Evolutionary conservation across 345 rosid genomes (phyloP).

Genomic region (Eucalyptus polybractea): DNA sequence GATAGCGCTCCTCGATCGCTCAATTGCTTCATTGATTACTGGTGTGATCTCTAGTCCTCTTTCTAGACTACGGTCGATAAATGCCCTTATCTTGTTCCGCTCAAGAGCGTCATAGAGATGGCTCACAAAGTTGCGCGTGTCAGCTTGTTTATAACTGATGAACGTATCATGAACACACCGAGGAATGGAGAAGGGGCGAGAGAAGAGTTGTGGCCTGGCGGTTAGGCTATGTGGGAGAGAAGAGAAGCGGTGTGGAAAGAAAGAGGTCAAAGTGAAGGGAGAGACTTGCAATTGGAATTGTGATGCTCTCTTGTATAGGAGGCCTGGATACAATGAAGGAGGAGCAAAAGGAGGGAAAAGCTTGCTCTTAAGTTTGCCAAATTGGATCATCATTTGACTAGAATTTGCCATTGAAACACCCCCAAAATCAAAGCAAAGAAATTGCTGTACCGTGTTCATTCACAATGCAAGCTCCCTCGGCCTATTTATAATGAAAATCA

Average conservation of each 20-base stretch:
- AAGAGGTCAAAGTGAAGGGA: neutral
- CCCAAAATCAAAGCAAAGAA: neutral
- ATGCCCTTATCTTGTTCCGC: neutral
- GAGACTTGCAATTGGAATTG: neutral
- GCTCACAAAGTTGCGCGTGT: neutral
- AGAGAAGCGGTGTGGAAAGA: neutral
- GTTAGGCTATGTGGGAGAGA: neutral
- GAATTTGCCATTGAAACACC: neutral
- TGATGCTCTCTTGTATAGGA: neutral
- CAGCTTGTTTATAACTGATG: neutral
- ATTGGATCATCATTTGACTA: neutral
- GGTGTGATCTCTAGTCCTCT: neutral
- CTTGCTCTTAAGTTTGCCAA: neutral
- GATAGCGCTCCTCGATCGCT: neutral
- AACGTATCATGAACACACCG: neutral
- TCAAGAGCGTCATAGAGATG: neutral
- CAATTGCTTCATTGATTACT: neutral
- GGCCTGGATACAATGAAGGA: neutral
- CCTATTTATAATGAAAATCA: neutral
- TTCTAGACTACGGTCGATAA: neutral
- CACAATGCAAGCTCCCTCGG: neutral
- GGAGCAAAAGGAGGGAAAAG: neutral
- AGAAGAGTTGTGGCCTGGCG: neutral
- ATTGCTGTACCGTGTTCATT: neutral
- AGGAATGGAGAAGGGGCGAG: neutral